phyloP scores from a whole-genome alignment of 148 eudicot species.

The Pouteria glomerata region DNA sequence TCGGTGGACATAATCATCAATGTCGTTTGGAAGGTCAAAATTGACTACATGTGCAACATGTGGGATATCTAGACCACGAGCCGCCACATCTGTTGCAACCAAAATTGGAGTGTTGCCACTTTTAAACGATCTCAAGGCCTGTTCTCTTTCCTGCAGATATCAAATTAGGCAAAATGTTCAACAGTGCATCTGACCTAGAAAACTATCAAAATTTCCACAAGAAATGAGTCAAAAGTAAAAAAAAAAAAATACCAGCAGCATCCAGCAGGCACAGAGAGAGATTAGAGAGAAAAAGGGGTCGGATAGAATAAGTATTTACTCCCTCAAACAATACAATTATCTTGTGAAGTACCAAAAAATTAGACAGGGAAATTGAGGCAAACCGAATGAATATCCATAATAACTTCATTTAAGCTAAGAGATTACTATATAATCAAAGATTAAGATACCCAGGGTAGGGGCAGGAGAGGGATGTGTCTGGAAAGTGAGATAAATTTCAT shows the following conservation, averaged over 20 bases:
- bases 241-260: neutral
- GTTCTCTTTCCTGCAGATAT: slow-evolving; percentile 44
- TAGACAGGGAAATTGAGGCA: too few relatives aligned
- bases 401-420: too few relatives aligned
- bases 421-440: too few relatives aligned
- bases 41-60: slow-evolving; percentile 57
- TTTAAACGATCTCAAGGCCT: slow-evolving; percentile 47
- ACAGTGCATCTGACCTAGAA: neutral
- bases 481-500: too few relatives aligned
- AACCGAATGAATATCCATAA: too few relatives aligned
- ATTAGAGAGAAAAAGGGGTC: neutral
- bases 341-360: too few relatives aligned
- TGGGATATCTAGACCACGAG: slow-evolving; percentile 60
- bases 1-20: slow-evolving; percentile 56
- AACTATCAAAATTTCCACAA: neutral
- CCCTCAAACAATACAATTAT: too few relatives aligned
- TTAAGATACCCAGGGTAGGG: too few relatives aligned
- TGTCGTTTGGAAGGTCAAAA: slow-evolving; percentile 55
- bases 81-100: slow-evolving; percentile 55
- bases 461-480: too few relatives aligned
- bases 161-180: neutral
- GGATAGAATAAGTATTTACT: too few relatives aligned
- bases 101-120: slow-evolving; percentile 49
- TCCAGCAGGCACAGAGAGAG: neutral
- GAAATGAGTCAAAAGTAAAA: neutral